phyloP scores from a whole-genome alignment of 2,329 filamentous ascomycete genomes.

The Claviceps sp. region DNA sequence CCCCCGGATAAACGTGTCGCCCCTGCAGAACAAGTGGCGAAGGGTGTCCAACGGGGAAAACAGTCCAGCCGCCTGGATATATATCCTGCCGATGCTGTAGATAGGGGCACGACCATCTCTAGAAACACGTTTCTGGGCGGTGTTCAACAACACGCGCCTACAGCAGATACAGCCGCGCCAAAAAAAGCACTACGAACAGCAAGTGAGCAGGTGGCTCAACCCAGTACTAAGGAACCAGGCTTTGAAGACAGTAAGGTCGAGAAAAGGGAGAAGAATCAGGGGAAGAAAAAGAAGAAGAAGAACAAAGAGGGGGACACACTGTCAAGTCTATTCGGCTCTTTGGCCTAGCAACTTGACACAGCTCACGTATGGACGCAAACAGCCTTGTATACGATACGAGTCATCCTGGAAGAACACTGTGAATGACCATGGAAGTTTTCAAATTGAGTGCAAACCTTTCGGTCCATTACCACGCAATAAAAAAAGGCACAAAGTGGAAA shows the following conservation, averaged over 20 bases:
- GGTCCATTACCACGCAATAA: neutral
- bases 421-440: neutral
- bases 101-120: slow-evolving; percentile 18
- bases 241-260: slow-evolving; percentile 18
- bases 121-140: slow-evolving; percentile 9
- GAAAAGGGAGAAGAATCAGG: slow-evolving; percentile 26
- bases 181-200: slow-evolving; percentile 1
- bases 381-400: neutral
- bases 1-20: slow-evolving; percentile 6
- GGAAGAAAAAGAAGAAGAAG: slow-evolving; percentile 25
- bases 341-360: slow-evolving; percentile 16
- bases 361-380: neutral
- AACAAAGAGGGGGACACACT: slow-evolving; percentile 53
- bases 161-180: neutral
- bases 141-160: neutral
- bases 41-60: neutral
- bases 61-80: neutral
- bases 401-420: neutral
- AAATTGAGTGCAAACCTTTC: neutral
- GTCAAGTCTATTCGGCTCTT: slow-evolving; percentile 55
- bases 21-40: neutral
- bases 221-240: neutral
- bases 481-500: neutral
- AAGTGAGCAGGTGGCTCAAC: neutral
- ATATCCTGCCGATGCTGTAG: slow-evolving; percentile 5